Evolutionary conservation across 2,329 filamentous ascomycete genomes (phyloP).

Genomic region (Xylariomycetidae sp.): DNA sequence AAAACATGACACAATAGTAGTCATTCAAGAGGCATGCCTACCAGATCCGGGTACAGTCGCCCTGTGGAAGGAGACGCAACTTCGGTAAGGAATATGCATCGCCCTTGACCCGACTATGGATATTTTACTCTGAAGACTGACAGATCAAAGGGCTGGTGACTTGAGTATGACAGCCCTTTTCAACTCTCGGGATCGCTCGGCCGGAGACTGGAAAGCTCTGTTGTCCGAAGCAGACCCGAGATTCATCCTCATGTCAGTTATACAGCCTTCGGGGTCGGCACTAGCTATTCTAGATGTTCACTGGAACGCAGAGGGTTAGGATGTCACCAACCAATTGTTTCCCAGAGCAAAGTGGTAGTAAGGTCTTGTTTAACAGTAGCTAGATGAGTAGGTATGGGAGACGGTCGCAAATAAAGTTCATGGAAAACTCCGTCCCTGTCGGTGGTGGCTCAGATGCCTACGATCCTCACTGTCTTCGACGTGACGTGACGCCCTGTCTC

Average conservation of each 20-base stretch:
- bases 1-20: constrained; percentile 27
- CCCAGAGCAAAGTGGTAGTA: no score
- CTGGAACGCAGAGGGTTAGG: no score
- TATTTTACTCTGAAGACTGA: no score
- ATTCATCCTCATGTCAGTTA: constrained; percentile 13
- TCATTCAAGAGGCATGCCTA: constrained; percentile 13
- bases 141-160: constrained; percentile 23
- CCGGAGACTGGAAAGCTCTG: constrained; percentile 31
- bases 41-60: constrained; percentile 3
- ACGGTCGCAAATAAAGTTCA: no score
- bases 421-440: no score
- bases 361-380: no score
- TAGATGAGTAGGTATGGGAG: no score
- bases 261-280: constrained; percentile 3
- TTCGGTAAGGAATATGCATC: constrained; percentile 6
- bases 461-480: no score
- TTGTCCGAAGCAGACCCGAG: constrained; percentile 30
- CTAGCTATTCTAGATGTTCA: constrained; percentile 4
- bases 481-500: no score
- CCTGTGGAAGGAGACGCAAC: constrained; percentile 10
- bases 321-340: no score
- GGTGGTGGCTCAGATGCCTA: no score
- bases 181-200: constrained; percentile 33
- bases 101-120: not conserved
- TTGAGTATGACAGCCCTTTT: constrained; percentile 35